Percentiles rank a stretch among this genome's conserved stretches.
Conservation (phyloP, 345 rosid genomes). For the Turnera subulata region DNA sequence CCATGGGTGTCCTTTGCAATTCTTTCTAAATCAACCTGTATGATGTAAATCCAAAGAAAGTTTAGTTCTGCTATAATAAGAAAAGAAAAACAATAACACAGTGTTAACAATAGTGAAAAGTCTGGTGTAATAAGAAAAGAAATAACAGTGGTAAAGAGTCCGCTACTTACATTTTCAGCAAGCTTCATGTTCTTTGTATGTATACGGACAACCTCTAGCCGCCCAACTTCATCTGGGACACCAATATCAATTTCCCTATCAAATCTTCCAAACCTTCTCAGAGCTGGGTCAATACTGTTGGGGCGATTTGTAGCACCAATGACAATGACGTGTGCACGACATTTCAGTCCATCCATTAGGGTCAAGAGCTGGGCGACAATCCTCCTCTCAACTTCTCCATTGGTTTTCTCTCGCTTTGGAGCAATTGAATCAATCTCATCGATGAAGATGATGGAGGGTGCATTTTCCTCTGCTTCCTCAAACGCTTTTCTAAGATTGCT, state of each 20-base stretch:
- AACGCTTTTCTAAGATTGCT: constrained; percentile 96
- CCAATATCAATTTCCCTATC: constrained; percentile 94
- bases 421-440: constrained; percentile 96
- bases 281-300: constrained; percentile 89
- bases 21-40: constrained; percentile 87
- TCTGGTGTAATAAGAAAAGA: neutral
- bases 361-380: constrained; percentile 93
- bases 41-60: neutral
- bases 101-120: too few species aligned
- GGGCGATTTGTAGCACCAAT: constrained; percentile 99
- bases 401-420: constrained; percentile 91
- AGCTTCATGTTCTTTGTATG: constrained; percentile 99
- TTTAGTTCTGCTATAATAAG: too few species aligned
- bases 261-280: constrained; percentile 92
- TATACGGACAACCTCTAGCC: constrained; percentile 95
- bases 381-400: constrained; percentile 97
- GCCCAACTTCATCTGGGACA: constrained; percentile 98
- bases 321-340: constrained; percentile 91
- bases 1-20: constrained; percentile 92
- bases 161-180: constrained; percentile 64
- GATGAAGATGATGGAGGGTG: too few species aligned
- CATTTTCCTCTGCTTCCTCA: constrained; percentile 96
- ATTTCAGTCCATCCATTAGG: constrained; percentile 91
- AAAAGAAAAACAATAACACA: too few species aligned
- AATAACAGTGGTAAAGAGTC: neutral